Evolutionary conservation across 495 filamentous ascomycete genomes (phyloP), one percentile per base, ranked within the genome.

Genomic region (Clohesyomyces aquaticus): DNA sequence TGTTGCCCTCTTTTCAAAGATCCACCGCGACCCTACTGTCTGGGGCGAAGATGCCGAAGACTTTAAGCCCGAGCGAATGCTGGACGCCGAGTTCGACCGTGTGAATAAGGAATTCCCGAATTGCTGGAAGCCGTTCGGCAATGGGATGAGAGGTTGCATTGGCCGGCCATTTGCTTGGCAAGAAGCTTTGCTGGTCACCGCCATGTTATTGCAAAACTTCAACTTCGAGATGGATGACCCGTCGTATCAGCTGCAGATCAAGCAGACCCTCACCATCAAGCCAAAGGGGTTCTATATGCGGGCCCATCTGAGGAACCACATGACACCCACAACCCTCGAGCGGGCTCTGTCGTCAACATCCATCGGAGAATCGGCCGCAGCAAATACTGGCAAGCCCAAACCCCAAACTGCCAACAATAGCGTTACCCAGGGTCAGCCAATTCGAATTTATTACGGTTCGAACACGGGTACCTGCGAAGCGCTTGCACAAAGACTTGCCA

Each of bases 221-320:
- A 80, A 88, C 68, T 83, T 87, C 59, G 66, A 73, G 3, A 57
- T 81, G 11, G 78, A 82, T 41, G 84, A 88, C 56, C 80, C 83
- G 1, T 73, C 63, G 18, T 92, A 92, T 52, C 75, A 83, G 42
- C 76, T 93, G 26, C 79, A 85, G 41, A 74, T 89, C 66, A 88
- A 88, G 71, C 82, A 88, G 71, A 90, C 88, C 0, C 76, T 91
- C 10, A 91, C 89, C 0, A 82, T 89, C 72, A 94, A 93, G 72
- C 90, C 90, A 0, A 85, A 87, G 55, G 84, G 82, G 47, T 88
- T 92, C 72, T 80, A 80, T 50, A 90, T 94, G 78, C 83, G 79
- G 23, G 89, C 87, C 8, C 80, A 73, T 0, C 73, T 89, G 0
- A 78, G 9, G 72, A 84, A 66, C 25, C 82, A 84, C 0, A 68